These are phyloP conservation scores for Conringia planisiliqua DNA, from an alignment of 345 rosid species.

Conservation along the genomic window DNA sequence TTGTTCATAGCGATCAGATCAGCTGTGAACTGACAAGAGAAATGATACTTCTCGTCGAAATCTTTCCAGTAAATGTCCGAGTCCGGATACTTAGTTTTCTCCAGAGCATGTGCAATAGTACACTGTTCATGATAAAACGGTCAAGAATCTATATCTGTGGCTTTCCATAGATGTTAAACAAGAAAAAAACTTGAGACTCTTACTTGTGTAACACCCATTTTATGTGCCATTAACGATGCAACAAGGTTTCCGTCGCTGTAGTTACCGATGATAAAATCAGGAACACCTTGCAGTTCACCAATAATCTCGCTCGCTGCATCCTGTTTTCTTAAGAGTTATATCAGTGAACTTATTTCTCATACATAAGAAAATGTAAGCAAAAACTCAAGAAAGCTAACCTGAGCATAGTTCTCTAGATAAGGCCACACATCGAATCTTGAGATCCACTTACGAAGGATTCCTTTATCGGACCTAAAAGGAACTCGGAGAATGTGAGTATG, in stretches of 20 bases:
- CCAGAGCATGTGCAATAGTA: slow-evolving; percentile 98
- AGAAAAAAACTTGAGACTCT: neutral
- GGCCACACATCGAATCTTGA: slow-evolving; percentile 99
- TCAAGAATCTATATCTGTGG: slow-evolving; percentile 10
- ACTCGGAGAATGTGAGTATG: slow-evolving; percentile 77
- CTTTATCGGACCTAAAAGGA: slow-evolving; percentile 90
- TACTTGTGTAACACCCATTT: slow-evolving; percentile 95
- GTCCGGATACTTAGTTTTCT: slow-evolving; percentile 98
- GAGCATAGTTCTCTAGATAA: slow-evolving; percentile 81
- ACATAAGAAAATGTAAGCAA: neutral
- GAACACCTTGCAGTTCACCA: slow-evolving; percentile 79
- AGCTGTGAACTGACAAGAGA: slow-evolving; percentile 98
- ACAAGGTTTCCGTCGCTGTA: slow-evolving; percentile 99
- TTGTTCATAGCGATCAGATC: slow-evolving; percentile 94
- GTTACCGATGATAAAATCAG: slow-evolving; percentile 94
- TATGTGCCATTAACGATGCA: slow-evolving; percentile 85
- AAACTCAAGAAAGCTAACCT: slow-evolving; percentile 37
- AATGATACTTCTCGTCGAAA: slow-evolving; percentile 88
- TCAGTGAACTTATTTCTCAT: neutral
- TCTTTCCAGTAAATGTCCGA: slow-evolving; percentile 98
- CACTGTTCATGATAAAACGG: slow-evolving; percentile 51
- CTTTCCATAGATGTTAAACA: neutral
- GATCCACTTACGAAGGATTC: slow-evolving; percentile 89
- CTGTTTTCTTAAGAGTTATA: slow-evolving; percentile 30
- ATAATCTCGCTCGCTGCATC: slow-evolving; percentile 87